Evolutionary conservation across 2,329 filamentous ascomycete genomes (phyloP), one percentile per base, ranked within the genome.

Genomic region (Ascochyta koolunga): DNA sequence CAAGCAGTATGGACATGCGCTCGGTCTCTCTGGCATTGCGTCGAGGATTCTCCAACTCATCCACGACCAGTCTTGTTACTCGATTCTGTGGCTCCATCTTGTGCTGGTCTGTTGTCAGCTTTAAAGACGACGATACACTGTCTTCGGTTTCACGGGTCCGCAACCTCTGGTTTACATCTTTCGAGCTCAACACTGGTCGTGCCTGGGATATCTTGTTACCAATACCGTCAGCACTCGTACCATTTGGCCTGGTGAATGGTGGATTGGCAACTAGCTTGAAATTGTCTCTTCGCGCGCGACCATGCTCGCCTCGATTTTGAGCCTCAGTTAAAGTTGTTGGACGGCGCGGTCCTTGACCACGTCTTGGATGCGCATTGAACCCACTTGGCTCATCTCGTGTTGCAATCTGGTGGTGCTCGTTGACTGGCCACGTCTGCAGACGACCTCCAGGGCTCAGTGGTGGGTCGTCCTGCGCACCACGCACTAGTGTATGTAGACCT

Each of bases 331-430:
- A 33, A n/a, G 25, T 18, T 9, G 38, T 38, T 15, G 51, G 51
- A 18, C 40, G 45, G n/a, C 44, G 51, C 15, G 27, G 39, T 6
- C 40, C 39, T 22, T 25, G 31, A 8, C 40, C 18, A 5, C 21
- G 45, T 13, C 18, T 24, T 4, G 50, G 50, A 33, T 48, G 15
- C 13, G 24, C 37, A 25, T 53, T 48, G 40, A 54, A 54, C 9
- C 39, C 39, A 22, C 25, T 40, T 15, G 15, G 44, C 16, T 43
- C 44, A 33, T 7, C 25, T 24, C 24, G 16, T 2, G 2, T n/a
- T 9, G 15, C 7, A 8, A 11, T 37, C 10, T 15, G n/a, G 2
- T 31, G 29, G 15, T 16, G 31, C 22, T 35, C 36, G 10, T 25
- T 16, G 6, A 37, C 15, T 33, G 22, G 16, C 42, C 41, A 40